These are phyloP conservation scores for Phoenix roebelenii DNA, from an alignment of 176 grass and related monocot species.

Conservation along the genomic window DNA sequence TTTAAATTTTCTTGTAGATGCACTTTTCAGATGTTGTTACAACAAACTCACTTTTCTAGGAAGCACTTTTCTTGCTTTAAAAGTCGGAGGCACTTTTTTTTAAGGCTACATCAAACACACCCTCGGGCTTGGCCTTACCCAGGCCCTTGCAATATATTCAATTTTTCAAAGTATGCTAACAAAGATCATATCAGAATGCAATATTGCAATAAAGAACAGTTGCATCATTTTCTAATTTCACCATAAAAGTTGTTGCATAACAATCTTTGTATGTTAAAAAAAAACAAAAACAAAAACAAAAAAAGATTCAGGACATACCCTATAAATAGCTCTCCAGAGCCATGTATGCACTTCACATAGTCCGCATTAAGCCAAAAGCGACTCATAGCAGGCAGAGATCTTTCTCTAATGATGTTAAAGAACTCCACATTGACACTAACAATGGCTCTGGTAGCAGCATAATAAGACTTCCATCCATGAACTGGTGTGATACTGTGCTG, in stretches of 20 bases:
- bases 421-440: slow-evolving; percentile 80
- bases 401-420: slow-evolving; percentile 90
- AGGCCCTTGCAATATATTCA: too few relatives aligned
- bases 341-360: slow-evolving; percentile 82
- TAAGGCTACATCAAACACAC: neutral
- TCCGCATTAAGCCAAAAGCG: slow-evolving; percentile 81
- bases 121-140: neutral
- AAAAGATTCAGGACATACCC: slow-evolving; percentile 41
- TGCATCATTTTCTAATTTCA: too few relatives aligned
- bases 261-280: too few relatives aligned
- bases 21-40: too few relatives aligned
- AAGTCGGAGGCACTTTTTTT: too few relatives aligned
- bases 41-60: too few relatives aligned
- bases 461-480: slow-evolving; percentile 95
- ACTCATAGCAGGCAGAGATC: slow-evolving; percentile 71
- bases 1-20: too few relatives aligned
- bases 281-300: neutral
- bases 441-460: slow-evolving; percentile 86
- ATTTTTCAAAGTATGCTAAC: neutral
- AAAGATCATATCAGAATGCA: neutral
- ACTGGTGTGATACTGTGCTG: slow-evolving; percentile 56
- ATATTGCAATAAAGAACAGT: neutral
- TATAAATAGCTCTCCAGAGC: slow-evolving; percentile 61
- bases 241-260: too few relatives aligned
- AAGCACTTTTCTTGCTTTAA: too few relatives aligned